Conservation (phyloP, 129 eudicot genomes). For the Heracleum sosnowskyi region DNA sequence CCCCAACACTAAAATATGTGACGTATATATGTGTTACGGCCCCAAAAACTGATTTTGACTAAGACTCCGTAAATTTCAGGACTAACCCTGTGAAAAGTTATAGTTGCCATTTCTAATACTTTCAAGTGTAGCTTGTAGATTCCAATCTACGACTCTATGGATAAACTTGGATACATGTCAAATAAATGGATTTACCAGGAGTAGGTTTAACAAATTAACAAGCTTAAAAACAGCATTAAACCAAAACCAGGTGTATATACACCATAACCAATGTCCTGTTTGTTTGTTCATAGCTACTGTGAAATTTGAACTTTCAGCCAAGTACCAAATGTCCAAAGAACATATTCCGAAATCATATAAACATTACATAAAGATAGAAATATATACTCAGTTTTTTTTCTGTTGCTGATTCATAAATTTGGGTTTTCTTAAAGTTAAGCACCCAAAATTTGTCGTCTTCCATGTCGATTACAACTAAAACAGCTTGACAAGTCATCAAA, state of each 20-base stretch:
- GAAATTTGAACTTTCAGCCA: not conserved
- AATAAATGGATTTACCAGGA: not conserved
- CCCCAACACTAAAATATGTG: too few species aligned
- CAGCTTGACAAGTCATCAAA: not conserved
- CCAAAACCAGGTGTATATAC: not conserved
- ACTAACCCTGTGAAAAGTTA: too few species aligned
- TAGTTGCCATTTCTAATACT: too few species aligned
- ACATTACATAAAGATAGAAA: not conserved
- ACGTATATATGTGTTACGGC: too few species aligned
- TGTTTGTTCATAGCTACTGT: not conserved
- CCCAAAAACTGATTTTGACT: too few species aligned
- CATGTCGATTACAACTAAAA: conserved; percentile 10
- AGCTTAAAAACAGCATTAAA: not conserved
- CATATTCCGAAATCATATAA: not conserved
- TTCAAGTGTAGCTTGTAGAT: not conserved
- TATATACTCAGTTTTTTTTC: too few species aligned
- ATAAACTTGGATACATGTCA: not conserved
- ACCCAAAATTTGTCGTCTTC: not conserved
- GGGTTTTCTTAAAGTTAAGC: too few species aligned
- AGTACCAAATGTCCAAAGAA: not conserved
- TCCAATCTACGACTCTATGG: not conserved
- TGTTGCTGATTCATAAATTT: not conserved
- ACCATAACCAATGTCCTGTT: not conserved
- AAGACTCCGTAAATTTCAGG: too few species aligned
- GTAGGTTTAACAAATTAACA: not conserved